Evolutionary conservation across 1,284 basidiomycete species (phyloP).

Genomic region (Leccinum solheimii): DNA sequence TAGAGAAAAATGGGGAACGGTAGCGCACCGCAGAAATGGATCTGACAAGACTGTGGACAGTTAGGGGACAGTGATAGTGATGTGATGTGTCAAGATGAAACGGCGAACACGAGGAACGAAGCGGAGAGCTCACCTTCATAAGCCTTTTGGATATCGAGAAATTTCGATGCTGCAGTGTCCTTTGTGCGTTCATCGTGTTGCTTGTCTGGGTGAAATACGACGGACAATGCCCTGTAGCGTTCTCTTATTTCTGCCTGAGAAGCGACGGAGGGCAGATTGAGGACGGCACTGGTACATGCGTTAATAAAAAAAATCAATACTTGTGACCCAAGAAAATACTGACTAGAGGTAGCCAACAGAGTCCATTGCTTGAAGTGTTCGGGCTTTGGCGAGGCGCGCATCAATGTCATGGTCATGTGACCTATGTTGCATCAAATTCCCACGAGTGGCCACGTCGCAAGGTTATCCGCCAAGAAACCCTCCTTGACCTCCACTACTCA

Average conservation of each 20-base stretch:
- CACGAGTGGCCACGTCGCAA: conserved; percentile 21
- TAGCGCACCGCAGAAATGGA: conserved; percentile 62
- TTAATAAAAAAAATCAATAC: too few species aligned
- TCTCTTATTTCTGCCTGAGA: conserved; percentile 71
- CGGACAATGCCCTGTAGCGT: conserved; percentile 66
- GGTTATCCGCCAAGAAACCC: not conserved
- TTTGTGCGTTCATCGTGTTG: conserved; percentile 62
- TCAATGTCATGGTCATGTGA: conserved; percentile 25
- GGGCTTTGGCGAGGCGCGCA: not conserved
- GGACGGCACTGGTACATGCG: conserved; percentile 46
- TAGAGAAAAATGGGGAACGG: conserved; percentile 2
- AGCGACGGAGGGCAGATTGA: conserved; percentile 67
- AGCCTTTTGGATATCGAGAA: conserved; percentile 76
- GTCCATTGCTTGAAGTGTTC: not conserved
- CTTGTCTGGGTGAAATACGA: conserved; percentile 87
- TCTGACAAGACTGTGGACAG: conserved; percentile 64
- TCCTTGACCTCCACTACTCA: conserved; percentile 38
- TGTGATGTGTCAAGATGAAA: conserved; percentile 7
- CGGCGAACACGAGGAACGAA: not conserved
- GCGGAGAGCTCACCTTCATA: conserved; percentile 58
- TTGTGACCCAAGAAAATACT: conserved; percentile 5
- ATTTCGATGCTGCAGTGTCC: conserved; percentile 61
- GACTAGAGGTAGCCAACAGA: conserved; percentile 25
- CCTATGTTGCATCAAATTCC: conserved; percentile 6
- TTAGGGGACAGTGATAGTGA: conserved; percentile 14